Conservation (phyloP, 2,329 filamentous ascomycete genomes). For the Fusarium sp. region DNA sequence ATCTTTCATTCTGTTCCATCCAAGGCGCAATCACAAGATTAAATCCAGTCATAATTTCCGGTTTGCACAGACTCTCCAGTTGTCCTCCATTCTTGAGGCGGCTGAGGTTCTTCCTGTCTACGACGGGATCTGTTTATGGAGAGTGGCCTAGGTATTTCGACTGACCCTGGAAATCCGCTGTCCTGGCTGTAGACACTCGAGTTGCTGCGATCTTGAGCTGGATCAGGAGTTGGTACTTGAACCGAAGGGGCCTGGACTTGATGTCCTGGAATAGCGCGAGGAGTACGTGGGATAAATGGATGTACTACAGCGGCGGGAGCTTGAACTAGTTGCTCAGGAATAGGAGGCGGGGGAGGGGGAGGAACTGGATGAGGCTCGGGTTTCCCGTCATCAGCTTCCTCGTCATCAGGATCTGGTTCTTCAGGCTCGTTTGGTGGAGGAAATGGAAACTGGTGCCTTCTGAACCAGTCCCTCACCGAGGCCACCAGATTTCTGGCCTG, state of each 20-base stretch:
- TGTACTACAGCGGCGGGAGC: not conserved
- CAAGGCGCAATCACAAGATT: not conserved
- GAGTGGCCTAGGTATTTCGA: not conserved
- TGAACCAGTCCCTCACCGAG: not conserved
- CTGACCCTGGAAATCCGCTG: not conserved
- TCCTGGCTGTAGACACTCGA: slow-evolving; percentile 19
- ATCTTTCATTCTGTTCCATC: not conserved
- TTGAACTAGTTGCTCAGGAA: not conserved
- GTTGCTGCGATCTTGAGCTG: not conserved
- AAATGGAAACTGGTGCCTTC: not conserved
- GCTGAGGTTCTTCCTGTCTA: not conserved
- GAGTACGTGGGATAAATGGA: not conserved
- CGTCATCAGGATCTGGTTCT: not conserved
- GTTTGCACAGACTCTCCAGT: not conserved
- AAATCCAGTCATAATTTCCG: not conserved
- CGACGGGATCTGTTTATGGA: not conserved
- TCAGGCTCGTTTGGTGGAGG: not conserved
- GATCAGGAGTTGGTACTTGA: not conserved
- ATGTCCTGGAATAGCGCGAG: not conserved
- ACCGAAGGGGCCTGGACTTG: not conserved
- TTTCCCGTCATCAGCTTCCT: not conserved
- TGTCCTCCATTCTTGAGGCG: not conserved
- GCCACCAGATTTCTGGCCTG: not conserved
- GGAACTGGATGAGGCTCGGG: not conserved
- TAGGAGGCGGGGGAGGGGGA: not conserved